phyloP scores from a whole-genome alignment of 169 alveolate species.

The Besnoitia besnoiti region DNA sequence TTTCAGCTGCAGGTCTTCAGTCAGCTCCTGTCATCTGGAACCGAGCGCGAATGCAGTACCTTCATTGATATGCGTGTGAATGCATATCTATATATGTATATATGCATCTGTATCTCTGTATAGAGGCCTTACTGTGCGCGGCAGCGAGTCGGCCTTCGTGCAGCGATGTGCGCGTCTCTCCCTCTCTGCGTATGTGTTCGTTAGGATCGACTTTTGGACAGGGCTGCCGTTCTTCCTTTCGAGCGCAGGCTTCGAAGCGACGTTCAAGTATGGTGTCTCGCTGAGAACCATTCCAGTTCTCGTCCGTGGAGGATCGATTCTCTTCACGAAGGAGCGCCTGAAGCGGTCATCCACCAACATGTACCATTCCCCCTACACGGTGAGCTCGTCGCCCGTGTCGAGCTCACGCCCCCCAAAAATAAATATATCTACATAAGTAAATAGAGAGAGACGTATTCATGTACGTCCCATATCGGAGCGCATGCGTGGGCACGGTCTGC shows the following conservation, averaged over 20 bases:
- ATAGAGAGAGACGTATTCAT: neutral
- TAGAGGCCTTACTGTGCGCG: too few species aligned
- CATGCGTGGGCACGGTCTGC: neutral
- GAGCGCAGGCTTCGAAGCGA: neutral
- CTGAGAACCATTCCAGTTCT: constrained; percentile 11
- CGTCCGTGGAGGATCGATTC: constrained; percentile 26
- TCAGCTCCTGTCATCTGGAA: too few species aligned
- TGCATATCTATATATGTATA: too few species aligned
- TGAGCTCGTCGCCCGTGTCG: neutral
- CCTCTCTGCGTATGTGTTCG: neutral
- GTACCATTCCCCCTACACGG: constrained; percentile 26
- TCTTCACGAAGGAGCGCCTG: neutral
- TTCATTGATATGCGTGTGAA: too few species aligned
- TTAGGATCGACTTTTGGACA: neutral
- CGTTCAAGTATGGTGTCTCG: neutral
- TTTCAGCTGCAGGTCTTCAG: neutral
- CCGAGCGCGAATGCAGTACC: too few species aligned
- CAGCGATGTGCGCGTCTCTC: neutral
- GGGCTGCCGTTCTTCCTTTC: constrained; percentile 12
- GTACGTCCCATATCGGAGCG: neutral
- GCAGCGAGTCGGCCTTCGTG: neutral
- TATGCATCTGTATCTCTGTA: too few species aligned
- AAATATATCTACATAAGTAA: neutral
- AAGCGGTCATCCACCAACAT: neutral
- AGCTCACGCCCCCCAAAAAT: neutral